Percentiles rank a stretch among this genome's conserved stretches.
phyloP scores from a whole-genome alignment of 169 alveolate species.

The Toxoplasma gondii region DNA sequence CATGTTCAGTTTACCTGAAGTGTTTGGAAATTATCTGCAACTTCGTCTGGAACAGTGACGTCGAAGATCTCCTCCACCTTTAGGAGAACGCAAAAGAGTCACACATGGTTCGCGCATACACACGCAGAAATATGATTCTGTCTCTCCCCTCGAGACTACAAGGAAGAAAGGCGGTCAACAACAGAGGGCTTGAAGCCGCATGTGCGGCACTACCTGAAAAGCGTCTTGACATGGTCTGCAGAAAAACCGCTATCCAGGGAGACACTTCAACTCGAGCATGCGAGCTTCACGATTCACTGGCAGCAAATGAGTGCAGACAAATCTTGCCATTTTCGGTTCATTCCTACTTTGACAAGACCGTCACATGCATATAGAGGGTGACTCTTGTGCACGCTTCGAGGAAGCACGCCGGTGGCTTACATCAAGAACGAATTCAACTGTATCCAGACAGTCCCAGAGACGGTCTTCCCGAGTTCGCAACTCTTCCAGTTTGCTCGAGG shows the following conservation, averaged over 20 bases:
- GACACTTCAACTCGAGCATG: too few relatives aligned
- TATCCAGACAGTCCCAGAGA: slow-evolving; percentile 58
- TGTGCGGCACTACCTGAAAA: too few relatives aligned
- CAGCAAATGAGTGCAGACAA: too few relatives aligned
- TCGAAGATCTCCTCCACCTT: slow-evolving; percentile 55
- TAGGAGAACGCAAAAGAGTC: not conserved
- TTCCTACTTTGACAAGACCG: too few relatives aligned
- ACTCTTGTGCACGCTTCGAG: too few relatives aligned
- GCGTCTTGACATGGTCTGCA: too few relatives aligned
- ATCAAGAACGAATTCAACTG: slow-evolving; percentile 58
- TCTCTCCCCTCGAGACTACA: not conserved
- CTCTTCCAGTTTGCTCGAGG: not conserved
- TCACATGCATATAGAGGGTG: too few relatives aligned
- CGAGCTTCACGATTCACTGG: too few relatives aligned
- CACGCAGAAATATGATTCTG: not conserved
- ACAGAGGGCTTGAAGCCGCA: too few relatives aligned
- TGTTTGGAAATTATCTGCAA: slow-evolving; percentile 29
- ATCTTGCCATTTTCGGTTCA: too few relatives aligned
- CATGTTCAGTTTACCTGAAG: slow-evolving; percentile 20
- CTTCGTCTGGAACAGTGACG: slow-evolving; percentile 38
- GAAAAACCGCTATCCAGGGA: too few relatives aligned
- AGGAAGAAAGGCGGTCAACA: not conserved
- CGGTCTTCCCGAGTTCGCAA: slow-evolving; percentile 33
- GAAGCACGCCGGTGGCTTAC: not conserved
- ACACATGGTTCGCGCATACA: not conserved